Conservation (phyloP, 768 basidiomycete genomes). For the Suillus bovinus region DNA sequence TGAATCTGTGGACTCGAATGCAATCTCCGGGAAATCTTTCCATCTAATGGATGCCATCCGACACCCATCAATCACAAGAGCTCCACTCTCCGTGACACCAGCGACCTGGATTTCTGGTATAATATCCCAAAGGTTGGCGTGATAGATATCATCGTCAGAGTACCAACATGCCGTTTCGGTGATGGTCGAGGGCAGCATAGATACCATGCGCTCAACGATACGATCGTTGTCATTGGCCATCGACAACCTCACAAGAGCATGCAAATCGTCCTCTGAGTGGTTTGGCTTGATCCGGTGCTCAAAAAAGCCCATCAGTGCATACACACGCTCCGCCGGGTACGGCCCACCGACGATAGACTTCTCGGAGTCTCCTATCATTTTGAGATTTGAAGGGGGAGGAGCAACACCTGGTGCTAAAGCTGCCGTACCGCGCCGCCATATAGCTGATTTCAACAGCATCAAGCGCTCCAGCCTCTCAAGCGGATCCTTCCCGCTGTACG, state of each 20-base stretch:
- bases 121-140: not conserved
- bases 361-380: too few relatives aligned
- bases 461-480: not conserved
- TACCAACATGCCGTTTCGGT: not conserved
- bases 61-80: not conserved
- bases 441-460: not conserved
- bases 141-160: not conserved
- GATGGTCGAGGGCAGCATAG: not conserved
- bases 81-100: not conserved
- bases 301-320: not conserved
- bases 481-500: not conserved
- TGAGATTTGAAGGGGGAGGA: too few relatives aligned
- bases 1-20: not conserved
- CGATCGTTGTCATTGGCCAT: not conserved
- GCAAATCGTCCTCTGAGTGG: not conserved
- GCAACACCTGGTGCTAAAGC: too few relatives aligned
- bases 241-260: not conserved
- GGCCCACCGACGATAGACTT: too few relatives aligned
- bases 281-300: not conserved
- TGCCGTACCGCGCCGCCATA: not conserved
- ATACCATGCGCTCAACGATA: not conserved
- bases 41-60: not conserved
- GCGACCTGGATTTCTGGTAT: not conserved
- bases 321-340: not conserved
- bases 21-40: not conserved